Conservation (phyloP, 2,329 filamentous ascomycete genomes). For the Alternaria triticimaculans region DNA sequence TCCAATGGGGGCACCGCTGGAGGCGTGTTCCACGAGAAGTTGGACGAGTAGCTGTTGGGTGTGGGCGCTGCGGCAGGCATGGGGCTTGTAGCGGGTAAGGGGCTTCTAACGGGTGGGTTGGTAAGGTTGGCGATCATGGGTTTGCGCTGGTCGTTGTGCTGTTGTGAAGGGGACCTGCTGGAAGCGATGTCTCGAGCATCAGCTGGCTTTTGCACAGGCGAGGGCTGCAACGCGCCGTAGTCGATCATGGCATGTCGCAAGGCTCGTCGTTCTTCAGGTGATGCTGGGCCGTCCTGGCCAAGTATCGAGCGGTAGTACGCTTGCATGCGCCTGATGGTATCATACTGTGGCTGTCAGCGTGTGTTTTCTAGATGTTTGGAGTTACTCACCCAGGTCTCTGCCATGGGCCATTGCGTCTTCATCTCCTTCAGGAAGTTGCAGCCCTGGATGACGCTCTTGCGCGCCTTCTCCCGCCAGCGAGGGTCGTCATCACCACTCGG, state of each 20-base stretch:
- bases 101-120: constrained; percentile 21
- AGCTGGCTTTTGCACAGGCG: constrained; percentile 45
- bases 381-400: constrained; percentile 46
- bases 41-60: constrained; percentile 29
- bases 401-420: constrained; percentile 52
- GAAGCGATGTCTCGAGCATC: constrained; percentile 27
- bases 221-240: constrained; percentile 50
- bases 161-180: constrained; percentile 8
- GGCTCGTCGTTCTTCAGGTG: constrained; percentile 47
- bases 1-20: constrained; percentile 36
- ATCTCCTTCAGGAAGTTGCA: constrained; percentile 50
- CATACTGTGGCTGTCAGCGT: constrained; percentile 36
- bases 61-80: constrained; percentile 30
- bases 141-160: constrained; percentile 11
- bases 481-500: constrained; percentile 46
- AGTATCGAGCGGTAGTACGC: constrained; percentile 48
- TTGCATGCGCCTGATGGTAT: constrained; percentile 53
- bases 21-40: constrained; percentile 30
- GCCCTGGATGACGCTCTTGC: constrained; percentile 45
- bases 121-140: constrained; percentile 11
- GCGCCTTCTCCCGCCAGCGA: constrained; percentile 39
- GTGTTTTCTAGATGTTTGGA: fast-evolving
- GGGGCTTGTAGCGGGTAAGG: constrained; percentile 21
- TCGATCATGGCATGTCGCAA: constrained; percentile 50
- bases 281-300: constrained; percentile 44